Conservation (phyloP, 2,329 filamentous ascomycete genomes). For the Capronia americana region DNA sequence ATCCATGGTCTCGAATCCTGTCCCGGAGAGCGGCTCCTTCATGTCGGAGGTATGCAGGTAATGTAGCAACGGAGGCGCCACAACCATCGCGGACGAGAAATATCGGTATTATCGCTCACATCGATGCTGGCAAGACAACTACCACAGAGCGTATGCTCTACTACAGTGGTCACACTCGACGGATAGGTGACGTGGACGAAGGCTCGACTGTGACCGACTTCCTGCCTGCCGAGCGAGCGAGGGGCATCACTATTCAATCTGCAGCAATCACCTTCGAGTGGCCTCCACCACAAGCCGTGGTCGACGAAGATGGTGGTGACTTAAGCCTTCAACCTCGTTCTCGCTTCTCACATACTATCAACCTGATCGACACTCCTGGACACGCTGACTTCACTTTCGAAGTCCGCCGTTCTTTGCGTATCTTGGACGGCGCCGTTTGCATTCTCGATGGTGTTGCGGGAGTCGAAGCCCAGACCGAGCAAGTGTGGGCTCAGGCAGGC, state of each 20-base stretch:
- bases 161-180: constrained; percentile 86
- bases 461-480: constrained; percentile 95
- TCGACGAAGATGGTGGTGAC: constrained; percentile 39
- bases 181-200: constrained; percentile 93
- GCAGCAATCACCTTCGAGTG: constrained; percentile 95
- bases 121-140: constrained; percentile 98
- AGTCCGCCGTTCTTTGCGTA: constrained; percentile 85
- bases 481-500: constrained; percentile 91
- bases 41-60: constrained; percentile 15
- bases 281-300: constrained; percentile 64
- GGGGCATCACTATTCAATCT: constrained; percentile 97
- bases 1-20: background rate
- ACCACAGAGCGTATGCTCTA: constrained; percentile 99
- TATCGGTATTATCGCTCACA: constrained; percentile 98
- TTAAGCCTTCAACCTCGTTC: constrained; percentile 54
- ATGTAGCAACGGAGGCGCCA: constrained; percentile 21
- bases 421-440: constrained; percentile 89
- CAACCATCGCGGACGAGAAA: constrained; percentile 75
- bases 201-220: constrained; percentile 98
- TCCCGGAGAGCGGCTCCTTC: constrained; percentile 18
- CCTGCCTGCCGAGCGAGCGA: constrained; percentile 84
- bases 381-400: constrained; percentile 98
- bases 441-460: constrained; percentile 91
- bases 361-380: constrained; percentile 93
- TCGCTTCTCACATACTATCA: constrained; percentile 71